Evolutionary conservation across 2,329 filamentous ascomycete species (phyloP), one percentile per base, ranked within the genome.

Genomic region (Thielaviopsis musarum): DNA sequence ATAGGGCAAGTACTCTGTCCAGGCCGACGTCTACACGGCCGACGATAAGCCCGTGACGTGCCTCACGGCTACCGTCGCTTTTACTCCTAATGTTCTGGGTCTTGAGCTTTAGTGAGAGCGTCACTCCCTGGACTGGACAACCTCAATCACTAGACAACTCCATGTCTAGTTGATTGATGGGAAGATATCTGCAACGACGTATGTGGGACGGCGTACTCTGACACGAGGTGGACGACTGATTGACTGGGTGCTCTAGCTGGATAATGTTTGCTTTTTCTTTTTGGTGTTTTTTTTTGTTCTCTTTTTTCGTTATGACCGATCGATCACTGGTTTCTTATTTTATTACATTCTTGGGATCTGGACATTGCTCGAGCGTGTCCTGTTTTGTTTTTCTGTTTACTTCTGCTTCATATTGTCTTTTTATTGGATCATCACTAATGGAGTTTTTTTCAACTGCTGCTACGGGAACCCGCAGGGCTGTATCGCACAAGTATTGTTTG

Each of bases 1-100:
- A 3, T 64, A 93, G 89, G 93, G 91, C 69, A 91, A 83, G 68
- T 98, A 96, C 78, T 87, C 80, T 19, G 93, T 98, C 41, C 73
- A 84, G 48, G 93, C 91, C 51, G 88, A 97, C 69, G 91, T 94
- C 55, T 85, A 82, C 72, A 89, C 81, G 65, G 77, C 75, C 62
- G 83, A 94, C 57, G 77, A 80, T 60, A 76, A 83, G 64, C 83
- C 82, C 68, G 86, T 98, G 64, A 95, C 91, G 62, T 98, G 93
- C 73, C 77, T 98, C 68, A 84, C 85, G 59, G 90, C 90, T 22
- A 79, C 76, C 6, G 82, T 93, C 61, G 69, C 72, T 52, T 91
- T 93, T 69, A 66, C 69, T 58, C 73, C 71, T 59, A 65, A 70
- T 34, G 69, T 71, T 61, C 72, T 73, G 61, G 69, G 69, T 58